Evolutionary conservation across 257 asterid genomes (phyloP).

Genomic region (Solanum sitiens): DNA sequence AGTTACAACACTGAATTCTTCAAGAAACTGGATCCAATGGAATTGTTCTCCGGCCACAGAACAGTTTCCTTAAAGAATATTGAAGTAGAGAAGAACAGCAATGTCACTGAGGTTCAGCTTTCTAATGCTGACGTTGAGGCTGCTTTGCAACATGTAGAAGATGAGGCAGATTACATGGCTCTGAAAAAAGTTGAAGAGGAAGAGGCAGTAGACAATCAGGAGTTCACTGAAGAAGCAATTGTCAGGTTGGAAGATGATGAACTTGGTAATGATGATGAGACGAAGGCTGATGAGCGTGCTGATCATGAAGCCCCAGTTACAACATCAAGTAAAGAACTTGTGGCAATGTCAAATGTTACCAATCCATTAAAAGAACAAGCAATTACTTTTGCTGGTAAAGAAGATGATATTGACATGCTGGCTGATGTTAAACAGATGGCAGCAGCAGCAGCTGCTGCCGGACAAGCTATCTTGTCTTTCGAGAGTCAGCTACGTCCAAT

Average conservation of each 20-base stretch:
- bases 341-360: slow-evolving; percentile 10
- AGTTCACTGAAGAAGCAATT: slow-evolving; percentile 88
- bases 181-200: slow-evolving; percentile 95
- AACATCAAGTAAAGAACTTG: slow-evolving; percentile 29
- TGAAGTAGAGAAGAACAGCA: slow-evolving; percentile 32
- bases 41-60: slow-evolving; percentile 70
- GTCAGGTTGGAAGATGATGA: slow-evolving; percentile 90
- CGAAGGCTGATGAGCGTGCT: slow-evolving; percentile 52
- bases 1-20: slow-evolving; percentile 91
- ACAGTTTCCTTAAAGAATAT: slow-evolving; percentile 23
- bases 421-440: slow-evolving; percentile 98
- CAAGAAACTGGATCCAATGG: slow-evolving; percentile 90
- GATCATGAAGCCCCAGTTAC: slow-evolving; percentile 32
- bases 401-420: slow-evolving; percentile 85
- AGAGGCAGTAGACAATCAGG: slow-evolving; percentile 99
- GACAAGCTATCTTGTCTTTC: slow-evolving; percentile 69
- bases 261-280: slow-evolving; percentile 72
- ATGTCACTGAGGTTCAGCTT: slow-evolving; percentile 39
- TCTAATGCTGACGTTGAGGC: slow-evolving; percentile 92
- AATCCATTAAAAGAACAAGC: slow-evolving; percentile 45
- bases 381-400: slow-evolving; percentile 41
- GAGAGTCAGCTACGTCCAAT: slow-evolving; percentile 92
- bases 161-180: slow-evolving; percentile 99
- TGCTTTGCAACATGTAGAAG: slow-evolving; percentile 94
- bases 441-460: slow-evolving; percentile 97